Evolutionary conservation across 1,284 basidiomycete species (phyloP).

Genomic region (Sparassis latifolia): DNA sequence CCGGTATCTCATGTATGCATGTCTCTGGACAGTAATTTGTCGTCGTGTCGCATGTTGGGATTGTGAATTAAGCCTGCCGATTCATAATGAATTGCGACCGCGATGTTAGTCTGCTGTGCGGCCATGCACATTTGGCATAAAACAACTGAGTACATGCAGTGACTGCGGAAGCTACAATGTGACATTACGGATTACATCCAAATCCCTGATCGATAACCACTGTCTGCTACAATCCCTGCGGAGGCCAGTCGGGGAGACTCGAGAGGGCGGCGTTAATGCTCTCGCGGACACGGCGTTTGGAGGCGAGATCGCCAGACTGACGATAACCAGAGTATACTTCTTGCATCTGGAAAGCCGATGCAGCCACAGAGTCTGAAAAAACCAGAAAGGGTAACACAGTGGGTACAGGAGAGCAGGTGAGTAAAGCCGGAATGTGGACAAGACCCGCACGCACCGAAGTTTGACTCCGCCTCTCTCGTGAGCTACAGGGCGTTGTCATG

Average conservation of each 20-base stretch:
- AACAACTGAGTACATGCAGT: no score
- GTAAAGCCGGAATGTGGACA: background rate
- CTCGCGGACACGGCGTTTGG: constrained; percentile 33
- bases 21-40: constrained; percentile 9
- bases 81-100: no score
- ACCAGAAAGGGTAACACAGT: background rate
- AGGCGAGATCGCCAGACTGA: constrained; percentile 32
- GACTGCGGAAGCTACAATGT: no score
- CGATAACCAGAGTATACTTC: constrained; percentile 31
- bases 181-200: no score
- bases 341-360: constrained; percentile 31
- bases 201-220: no score
- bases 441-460: constrained; percentile 22
- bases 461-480: constrained; percentile 26
- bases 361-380: constrained; percentile 28
- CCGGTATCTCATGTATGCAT: constrained; percentile 6
- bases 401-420: background rate
- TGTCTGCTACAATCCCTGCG: constrained; percentile 9
- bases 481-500: constrained; percentile 16
- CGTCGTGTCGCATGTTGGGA: background rate
- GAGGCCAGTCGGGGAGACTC: constrained; percentile 32
- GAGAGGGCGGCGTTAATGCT: constrained; percentile 32
- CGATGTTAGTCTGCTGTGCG: no score
- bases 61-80: no score
- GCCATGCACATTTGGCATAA: no score